Evolutionary conservation across 768 basidiomycete species (phyloP).

Genomic region (Pisolithus marmoratus): DNA sequence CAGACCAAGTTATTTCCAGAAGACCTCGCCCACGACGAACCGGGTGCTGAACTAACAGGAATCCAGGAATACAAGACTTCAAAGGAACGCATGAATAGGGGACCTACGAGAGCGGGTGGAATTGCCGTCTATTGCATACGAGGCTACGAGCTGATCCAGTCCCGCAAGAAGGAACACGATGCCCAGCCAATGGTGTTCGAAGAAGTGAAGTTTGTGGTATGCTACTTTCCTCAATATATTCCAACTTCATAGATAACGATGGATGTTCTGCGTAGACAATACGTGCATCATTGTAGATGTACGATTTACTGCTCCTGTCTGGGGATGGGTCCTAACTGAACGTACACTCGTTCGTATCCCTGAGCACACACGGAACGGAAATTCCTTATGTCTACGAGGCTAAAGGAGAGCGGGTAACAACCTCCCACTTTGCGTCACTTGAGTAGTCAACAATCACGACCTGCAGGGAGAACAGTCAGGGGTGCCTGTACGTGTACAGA

Average conservation of each 20-base stretch:
- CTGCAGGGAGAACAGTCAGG: slow-evolving; percentile 8
- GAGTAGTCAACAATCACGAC: slow-evolving; percentile 48
- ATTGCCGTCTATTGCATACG: no score
- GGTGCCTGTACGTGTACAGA: slow-evolving; percentile 2
- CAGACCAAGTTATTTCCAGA: no score
- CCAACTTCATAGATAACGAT: no score
- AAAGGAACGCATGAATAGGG: no score
- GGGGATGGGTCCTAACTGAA: slow-evolving; percentile 84
- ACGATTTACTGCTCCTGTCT: slow-evolving; percentile 84
- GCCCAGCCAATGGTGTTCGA: slow-evolving; percentile 83
- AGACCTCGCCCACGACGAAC: no score
- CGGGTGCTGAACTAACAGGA: slow-evolving; percentile 22
- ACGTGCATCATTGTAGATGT: slow-evolving; percentile 50
- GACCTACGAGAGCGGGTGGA: no score
- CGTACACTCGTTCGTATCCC: slow-evolving; percentile 75
- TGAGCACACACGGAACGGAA: slow-evolving; percentile 42
- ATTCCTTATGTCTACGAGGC: slow-evolving; percentile 76
- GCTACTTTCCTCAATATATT: slow-evolving; percentile 27
- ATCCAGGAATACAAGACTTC: slow-evolving; percentile 72
- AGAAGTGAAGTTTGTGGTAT: slow-evolving; percentile 87
- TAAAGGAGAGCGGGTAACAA: no score
- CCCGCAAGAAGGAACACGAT: slow-evolving; percentile 90
- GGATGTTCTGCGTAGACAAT: no score
- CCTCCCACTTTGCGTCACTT: no score
- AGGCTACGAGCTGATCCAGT: slow-evolving; percentile 58